Evolutionary conservation across 1,139 yeast species (phyloP).

Genomic region (Candida tetrigidarum): DNA sequence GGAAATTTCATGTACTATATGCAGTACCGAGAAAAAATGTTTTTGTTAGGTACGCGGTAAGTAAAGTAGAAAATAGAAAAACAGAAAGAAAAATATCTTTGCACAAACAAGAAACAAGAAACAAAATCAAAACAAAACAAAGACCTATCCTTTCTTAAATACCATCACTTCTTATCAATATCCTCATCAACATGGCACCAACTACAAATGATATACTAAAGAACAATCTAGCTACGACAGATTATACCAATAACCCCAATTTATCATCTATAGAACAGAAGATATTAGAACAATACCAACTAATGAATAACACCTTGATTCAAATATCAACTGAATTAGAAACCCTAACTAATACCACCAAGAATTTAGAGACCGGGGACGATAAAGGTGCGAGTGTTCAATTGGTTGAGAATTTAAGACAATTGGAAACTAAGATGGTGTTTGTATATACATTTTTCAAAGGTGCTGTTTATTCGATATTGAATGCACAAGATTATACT

Average conservation of each 20-base stretch:
- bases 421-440: constrained; percentile 65
- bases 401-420: constrained; percentile 54
- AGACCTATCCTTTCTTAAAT: no score
- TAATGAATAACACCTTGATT: constrained; percentile 22
- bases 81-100: no score
- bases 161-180: no score
- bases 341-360: constrained; percentile 26
- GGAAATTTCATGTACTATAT: constrained; percentile 2
- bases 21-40: not conserved
- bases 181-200: not conserved
- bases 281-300: constrained; percentile 13
- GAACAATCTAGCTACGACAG: constrained; percentile 1
- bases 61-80: not conserved
- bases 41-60: not conserved
- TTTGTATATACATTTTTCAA: constrained; percentile 68
- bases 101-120: no score
- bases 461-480: constrained; percentile 68
- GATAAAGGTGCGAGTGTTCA: constrained; percentile 25
- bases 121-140: not conserved
- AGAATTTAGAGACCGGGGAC: not conserved
- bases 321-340: constrained; percentile 37
- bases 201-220: not conserved
- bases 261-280: constrained; percentile 8
- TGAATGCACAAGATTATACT: constrained; percentile 18
- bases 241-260: constrained; percentile 8